Evolutionary conservation across 306 rosid species (phyloP).

Genomic region (Quercus bicolor): DNA sequence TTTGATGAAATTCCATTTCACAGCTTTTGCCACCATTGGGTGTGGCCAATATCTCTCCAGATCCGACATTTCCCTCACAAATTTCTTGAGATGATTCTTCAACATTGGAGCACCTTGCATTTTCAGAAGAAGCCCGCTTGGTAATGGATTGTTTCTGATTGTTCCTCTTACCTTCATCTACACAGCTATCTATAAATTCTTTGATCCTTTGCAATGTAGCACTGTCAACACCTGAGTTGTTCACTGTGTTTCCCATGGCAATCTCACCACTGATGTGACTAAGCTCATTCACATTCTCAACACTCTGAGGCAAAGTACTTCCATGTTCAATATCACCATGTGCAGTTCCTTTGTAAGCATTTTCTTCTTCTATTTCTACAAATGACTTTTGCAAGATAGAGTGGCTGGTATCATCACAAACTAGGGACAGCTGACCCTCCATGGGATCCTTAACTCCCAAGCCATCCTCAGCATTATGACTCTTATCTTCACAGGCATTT

Average conservation of each 20-base stretch:
- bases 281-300: too few relatives aligned
- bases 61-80: background rate
- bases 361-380: background rate
- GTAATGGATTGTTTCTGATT: background rate
- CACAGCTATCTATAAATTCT: background rate
- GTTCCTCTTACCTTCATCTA: background rate
- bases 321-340: background rate
- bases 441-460: background rate
- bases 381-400: background rate
- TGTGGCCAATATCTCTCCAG: background rate
- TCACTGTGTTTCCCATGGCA: background rate
- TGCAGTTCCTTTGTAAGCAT: background rate
- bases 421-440: background rate
- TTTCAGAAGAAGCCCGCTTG: background rate
- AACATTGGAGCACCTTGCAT: background rate
- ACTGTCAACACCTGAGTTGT: background rate
- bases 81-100: background rate
- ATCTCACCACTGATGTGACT: too few relatives aligned
- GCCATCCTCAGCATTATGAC: conserved; percentile 9
- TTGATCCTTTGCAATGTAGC: too few relatives aligned
- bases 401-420: background rate
- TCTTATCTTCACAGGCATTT: conserved; percentile 20
- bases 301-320: too few relatives aligned
- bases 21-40: background rate
- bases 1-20: background rate